These are phyloP conservation scores for Pleurotus tuoliensis DNA, from an alignment of 768 basidiomycete genomes.

Conservation along the genomic window DNA sequence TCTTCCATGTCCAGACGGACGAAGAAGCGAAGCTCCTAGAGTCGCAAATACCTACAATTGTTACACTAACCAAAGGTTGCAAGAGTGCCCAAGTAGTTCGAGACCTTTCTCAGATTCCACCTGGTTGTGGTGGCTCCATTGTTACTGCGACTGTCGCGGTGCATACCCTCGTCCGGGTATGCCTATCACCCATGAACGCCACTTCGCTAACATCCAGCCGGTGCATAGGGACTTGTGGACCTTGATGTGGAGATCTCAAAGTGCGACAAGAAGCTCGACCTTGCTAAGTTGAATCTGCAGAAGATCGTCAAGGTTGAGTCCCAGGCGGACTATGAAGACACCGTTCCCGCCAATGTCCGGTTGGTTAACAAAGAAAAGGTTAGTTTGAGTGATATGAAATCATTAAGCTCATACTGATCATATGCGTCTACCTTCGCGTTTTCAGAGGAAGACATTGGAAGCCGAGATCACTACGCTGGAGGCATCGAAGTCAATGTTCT, in stretches of 20 bases:
- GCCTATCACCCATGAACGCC: no score
- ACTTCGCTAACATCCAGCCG: background rate
- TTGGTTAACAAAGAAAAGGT: conserved; percentile 30
- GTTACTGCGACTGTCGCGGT: conserved; percentile 73
- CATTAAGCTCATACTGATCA: no score
- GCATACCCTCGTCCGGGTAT: conserved; percentile 86
- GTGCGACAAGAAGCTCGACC: conserved; percentile 83
- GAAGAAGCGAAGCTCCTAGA: conserved; percentile 64
- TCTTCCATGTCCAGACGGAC: conserved; percentile 65
- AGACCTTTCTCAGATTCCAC: conserved; percentile 65
- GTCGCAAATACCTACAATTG: conserved; percentile 71
- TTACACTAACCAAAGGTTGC: conserved; percentile 84
- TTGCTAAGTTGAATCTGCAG: conserved; percentile 63
- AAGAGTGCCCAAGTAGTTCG: conserved; percentile 70
- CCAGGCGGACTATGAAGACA: conserved; percentile 73
- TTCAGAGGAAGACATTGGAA: conserved; percentile 70
- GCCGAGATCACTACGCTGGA: conserved; percentile 69
- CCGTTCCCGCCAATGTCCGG: conserved; percentile 77
- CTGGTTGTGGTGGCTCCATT: conserved; percentile 82
- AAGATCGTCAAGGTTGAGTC: conserved; percentile 74
- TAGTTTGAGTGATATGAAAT: no score
- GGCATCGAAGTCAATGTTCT: conserved; percentile 73
- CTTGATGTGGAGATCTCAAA: conserved; percentile 84
- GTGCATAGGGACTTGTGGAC: conserved; percentile 79
- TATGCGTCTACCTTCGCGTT: conserved; percentile 4